Percentiles rank a stretch among this genome's conserved stretches.
phyloP scores from a whole-genome alignment of 305 asterid species.

The Fraxinus greggii region DNA sequence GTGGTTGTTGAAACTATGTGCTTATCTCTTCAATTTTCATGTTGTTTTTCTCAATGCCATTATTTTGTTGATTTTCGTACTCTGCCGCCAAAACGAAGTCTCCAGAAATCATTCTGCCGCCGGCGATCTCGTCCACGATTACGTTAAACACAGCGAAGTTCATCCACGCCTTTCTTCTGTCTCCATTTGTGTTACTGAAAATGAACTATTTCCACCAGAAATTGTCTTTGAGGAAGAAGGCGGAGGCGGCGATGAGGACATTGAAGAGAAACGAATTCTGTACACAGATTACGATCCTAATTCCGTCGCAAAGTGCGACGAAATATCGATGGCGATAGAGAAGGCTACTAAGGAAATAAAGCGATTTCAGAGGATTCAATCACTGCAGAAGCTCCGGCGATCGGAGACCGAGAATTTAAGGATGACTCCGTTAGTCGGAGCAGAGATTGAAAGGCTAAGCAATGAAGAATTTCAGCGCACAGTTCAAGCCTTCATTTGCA shows the following conservation, averaged over 20 bases:
- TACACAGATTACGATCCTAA: slow-evolving; percentile 19
- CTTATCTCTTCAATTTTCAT: slow-evolving; percentile 56
- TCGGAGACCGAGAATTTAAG: slow-evolving; percentile 45
- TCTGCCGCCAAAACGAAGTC: slow-evolving; percentile 44
- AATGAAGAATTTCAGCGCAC: slow-evolving; percentile 67
- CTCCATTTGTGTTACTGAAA: background rate
- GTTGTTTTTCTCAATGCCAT: slow-evolving; percentile 70
- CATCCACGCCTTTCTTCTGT: background rate
- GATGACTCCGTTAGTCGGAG: slow-evolving; percentile 20
- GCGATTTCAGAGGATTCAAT: slow-evolving; percentile 65
- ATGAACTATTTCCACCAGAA: background rate
- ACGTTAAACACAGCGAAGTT: slow-evolving; percentile 39
- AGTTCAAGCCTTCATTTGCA: slow-evolving; percentile 58
- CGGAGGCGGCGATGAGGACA: background rate
- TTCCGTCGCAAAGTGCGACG: slow-evolving; percentile 28
- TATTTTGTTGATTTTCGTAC: slow-evolving; percentile 39
- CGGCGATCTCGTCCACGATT: slow-evolving; percentile 42
- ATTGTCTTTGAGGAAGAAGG: background rate
- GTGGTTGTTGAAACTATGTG: slow-evolving; percentile 13
- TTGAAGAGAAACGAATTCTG: slow-evolving; percentile 40
- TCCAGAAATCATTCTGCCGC: slow-evolving; percentile 13
- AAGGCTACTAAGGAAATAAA: slow-evolving; percentile 51
- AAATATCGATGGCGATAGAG: slow-evolving; percentile 46
- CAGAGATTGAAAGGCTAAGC: slow-evolving; percentile 55
- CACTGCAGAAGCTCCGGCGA: slow-evolving; percentile 43